Evolutionary conservation across 805 yeast species (phyloP), one percentile per base, ranked within the genome.

Genomic region (Sungouiella blattae): DNA sequence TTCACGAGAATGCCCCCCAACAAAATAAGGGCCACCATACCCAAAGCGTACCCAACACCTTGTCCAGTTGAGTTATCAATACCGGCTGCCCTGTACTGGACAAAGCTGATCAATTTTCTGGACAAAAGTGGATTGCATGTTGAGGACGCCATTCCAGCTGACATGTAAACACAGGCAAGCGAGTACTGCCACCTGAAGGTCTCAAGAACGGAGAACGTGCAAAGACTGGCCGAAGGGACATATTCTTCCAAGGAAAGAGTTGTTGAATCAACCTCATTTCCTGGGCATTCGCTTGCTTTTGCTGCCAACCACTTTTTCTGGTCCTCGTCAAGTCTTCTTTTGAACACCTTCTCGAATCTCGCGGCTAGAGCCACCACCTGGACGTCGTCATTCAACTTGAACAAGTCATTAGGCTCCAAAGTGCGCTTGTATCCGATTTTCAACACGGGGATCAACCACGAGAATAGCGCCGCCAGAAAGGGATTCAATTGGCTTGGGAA

Each of bases 401-500:
- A 43, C 27, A 52, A 35, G 28, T 52, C 57, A 11, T 38, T 36
- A 5, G 45, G 46, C 18, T 34, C 39, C 23, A 52, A 35, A 1
- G 55, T 52, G n/a, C 57, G 35, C 26, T 40, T 43, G 32, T 52
- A 52, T 2, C 57, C 57, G 4, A 33, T 36, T 8, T 28, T 35
- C 37, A 48, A 20, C 14, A 52, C 34, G 1, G 57, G 57, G 5
- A 40, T n/a, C 8, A 52, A 25, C 55, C 57, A 52, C 42, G 45
- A 43, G 30, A 50, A 48, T 32, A 49, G 44, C 4, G 43, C 18
- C 37, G 37, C 32, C 23, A 40, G 37, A 14, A 47, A n/a, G n/a
- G 45, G 37, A 26, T 40, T 46, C 11, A 71, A 62, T 20, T 47
- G 40, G 35, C 54, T 60, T 0, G 83, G 84, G 49, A 63, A 78